A percentile compares a stretch with the other conserved stretches of the same genome.
phyloP scores from a whole-genome alignment of 2,329 filamentous ascomycete species.

The Talaromyces pinophilus region DNA sequence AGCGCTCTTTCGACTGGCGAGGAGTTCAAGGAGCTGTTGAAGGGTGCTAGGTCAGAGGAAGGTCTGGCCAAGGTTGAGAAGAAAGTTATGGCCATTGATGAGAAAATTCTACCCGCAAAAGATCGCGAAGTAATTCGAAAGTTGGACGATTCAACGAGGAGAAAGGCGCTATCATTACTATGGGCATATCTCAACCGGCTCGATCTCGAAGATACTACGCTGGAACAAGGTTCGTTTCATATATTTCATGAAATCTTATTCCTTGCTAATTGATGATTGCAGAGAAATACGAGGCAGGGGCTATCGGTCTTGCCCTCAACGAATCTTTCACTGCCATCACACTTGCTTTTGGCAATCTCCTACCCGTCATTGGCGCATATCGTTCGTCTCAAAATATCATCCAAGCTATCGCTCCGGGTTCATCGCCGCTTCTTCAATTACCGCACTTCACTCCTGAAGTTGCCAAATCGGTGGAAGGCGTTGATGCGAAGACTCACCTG shows the following conservation, averaged over 20 bases:
- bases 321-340: conserved; percentile 84
- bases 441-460: conserved; percentile 74
- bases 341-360: conserved; percentile 81
- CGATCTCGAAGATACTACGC: conserved; percentile 73
- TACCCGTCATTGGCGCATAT: conserved; percentile 79
- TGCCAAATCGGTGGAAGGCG: conserved; percentile 53
- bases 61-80: conserved; percentile 83
- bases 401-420: conserved; percentile 80
- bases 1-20: conserved; percentile 79
- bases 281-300: conserved; percentile 86
- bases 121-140: conserved; percentile 76
- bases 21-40: conserved; percentile 77
- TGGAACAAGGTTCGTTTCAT: conserved; percentile 62
- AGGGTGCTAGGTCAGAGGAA: conserved; percentile 74
- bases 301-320: conserved; percentile 80
- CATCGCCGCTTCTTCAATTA: conserved; percentile 87
- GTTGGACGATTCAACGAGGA: conserved; percentile 74
- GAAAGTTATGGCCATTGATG: conserved; percentile 63
- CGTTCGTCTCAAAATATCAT: conserved; percentile 81
- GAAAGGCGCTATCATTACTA: conserved; percentile 84
- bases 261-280: conserved; percentile 11
- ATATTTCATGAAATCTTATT: neutral
- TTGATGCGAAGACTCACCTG: conserved; percentile 69
- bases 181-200: conserved; percentile 94
- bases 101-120: conserved; percentile 65